A percentile compares a stretch with the other conserved stretches of the same genome.
These are phyloP conservation scores for Verticillium longisporum DNA, from an alignment of 2,329 filamentous ascomycete genomes.

Conservation along the genomic window DNA sequence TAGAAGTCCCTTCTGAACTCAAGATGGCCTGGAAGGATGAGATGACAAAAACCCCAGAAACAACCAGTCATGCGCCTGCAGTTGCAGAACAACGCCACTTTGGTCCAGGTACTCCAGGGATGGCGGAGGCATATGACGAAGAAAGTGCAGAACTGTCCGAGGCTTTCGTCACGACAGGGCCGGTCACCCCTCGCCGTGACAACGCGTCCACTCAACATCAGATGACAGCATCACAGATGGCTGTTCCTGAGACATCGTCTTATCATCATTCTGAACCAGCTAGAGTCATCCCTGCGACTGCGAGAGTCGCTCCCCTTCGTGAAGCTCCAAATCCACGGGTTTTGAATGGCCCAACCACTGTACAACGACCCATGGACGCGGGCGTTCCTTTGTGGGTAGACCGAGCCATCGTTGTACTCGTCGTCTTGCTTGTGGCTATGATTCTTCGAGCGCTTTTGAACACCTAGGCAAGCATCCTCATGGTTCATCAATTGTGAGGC, in stretches of 20 bases:
- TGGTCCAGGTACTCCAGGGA: neutral
- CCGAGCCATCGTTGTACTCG: conserved; percentile 66
- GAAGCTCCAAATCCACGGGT: conserved; percentile 8
- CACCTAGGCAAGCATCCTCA: conserved; percentile 5
- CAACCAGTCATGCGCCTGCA: neutral
- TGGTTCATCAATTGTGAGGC: neutral
- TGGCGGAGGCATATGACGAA: conserved; percentile 19
- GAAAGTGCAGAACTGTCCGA: conserved; percentile 47
- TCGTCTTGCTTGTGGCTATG: conserved; percentile 64
- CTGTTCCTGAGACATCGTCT: conserved; percentile 15
- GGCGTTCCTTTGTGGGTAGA: conserved; percentile 71
- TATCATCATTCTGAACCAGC: conserved; percentile 13
- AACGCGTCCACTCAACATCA: conserved; percentile 6
- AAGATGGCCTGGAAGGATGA: conserved; percentile 69
- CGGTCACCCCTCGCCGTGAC: conserved; percentile 13
- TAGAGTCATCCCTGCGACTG: conserved; percentile 19
- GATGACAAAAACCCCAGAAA: conserved; percentile 36
- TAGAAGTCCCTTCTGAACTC: conserved; percentile 47
- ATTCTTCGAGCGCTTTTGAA: conserved; percentile 49
- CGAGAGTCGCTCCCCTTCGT: conserved; percentile 19
- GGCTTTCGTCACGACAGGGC: conserved; percentile 48
- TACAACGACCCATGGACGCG: conserved; percentile 25
- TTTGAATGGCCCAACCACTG: conserved; percentile 12
- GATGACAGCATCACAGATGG: conserved; percentile 7
- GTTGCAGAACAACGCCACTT: neutral